Evolutionary conservation across 108 stramenopile species (phyloP).

Genomic region (Cafeteria roenbergensis): DNA sequence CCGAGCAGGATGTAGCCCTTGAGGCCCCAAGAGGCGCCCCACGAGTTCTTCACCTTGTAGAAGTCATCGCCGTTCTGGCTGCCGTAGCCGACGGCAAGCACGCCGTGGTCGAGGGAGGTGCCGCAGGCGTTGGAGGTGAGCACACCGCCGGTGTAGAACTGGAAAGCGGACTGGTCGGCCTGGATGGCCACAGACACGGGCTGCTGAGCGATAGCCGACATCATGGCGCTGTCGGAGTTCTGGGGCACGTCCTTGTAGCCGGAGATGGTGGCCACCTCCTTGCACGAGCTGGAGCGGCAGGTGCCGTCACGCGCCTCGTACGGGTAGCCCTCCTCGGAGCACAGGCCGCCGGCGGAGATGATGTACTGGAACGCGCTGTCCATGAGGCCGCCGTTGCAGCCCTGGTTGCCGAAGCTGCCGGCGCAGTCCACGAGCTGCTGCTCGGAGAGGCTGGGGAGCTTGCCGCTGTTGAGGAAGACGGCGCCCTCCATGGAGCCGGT

Average conservation of each 20-base stretch:
- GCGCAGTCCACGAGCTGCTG: conserved; percentile 89
- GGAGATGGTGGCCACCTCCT: conserved; percentile 56
- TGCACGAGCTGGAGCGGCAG: conserved; percentile 49
- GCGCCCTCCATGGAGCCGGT: conserved; percentile 82
- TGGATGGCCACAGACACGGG: conserved; percentile 40
- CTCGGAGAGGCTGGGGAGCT: conserved; percentile 65
- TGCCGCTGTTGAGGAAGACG: conserved; percentile 51
- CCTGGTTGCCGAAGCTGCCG: conserved; percentile 49
- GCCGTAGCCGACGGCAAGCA: conserved; percentile 86
- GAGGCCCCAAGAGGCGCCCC: conserved; percentile 75
- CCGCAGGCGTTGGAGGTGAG: conserved; percentile 32
- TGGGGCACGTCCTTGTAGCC: conserved; percentile 57
- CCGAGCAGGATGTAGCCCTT: conserved; percentile 66
- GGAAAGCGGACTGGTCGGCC: conserved; percentile 31
- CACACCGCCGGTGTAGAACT: conserved; percentile 32
- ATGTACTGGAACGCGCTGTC: conserved; percentile 82
- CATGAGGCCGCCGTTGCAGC: conserved; percentile 87
- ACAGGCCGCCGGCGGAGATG: conserved; percentile 57
- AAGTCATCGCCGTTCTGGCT: conserved; percentile 54
- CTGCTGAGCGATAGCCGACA: conserved; percentile 43
- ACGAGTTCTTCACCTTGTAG: conserved; percentile 72
- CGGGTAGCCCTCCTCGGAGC: conserved; percentile 74
- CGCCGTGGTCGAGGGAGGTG: conserved; percentile 77
- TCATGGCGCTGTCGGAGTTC: conserved; percentile 53
- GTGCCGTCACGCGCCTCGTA: conserved; percentile 46